These are phyloP conservation scores for Orbilia brochopaga DNA, from an alignment of 2,329 filamentous ascomycete genomes.

Conservation along the genomic window DNA sequence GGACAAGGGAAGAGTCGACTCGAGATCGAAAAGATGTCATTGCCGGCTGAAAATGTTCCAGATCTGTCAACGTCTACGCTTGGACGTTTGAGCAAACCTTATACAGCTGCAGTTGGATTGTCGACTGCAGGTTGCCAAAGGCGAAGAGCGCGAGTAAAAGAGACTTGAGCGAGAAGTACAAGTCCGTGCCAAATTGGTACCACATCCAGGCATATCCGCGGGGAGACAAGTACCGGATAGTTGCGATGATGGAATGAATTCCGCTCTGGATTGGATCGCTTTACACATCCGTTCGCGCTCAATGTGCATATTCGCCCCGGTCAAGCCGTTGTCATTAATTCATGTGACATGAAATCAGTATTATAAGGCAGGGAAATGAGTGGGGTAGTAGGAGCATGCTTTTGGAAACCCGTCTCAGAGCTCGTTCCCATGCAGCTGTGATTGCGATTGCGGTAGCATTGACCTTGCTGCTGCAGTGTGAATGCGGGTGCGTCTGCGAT, in stretches of 20 bases:
- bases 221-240: too few species aligned
- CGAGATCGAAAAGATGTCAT: not conserved
- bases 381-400: not conserved
- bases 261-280: not conserved
- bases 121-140: not conserved
- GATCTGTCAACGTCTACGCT: not conserved
- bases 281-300: not conserved
- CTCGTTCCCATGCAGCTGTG: too few species aligned
- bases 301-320: not conserved
- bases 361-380: too few species aligned
- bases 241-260: not conserved
- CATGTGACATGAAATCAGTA: constrained; percentile 2
- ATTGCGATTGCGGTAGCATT: too few species aligned
- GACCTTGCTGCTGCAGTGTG: too few species aligned
- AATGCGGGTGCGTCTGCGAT: too few species aligned
- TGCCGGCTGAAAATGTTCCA: not conserved
- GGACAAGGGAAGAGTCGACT: not conserved
- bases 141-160: not conserved
- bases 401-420: not conserved
- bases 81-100: not conserved
- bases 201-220: too few species aligned
- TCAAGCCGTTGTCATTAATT: not conserved
- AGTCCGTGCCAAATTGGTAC: not conserved
- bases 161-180: not conserved
- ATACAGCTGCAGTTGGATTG: not conserved